These are phyloP conservation scores for Pythium dissotocum DNA, from an alignment of 352 stramenopile genomes.

Conservation along the genomic window DNA sequence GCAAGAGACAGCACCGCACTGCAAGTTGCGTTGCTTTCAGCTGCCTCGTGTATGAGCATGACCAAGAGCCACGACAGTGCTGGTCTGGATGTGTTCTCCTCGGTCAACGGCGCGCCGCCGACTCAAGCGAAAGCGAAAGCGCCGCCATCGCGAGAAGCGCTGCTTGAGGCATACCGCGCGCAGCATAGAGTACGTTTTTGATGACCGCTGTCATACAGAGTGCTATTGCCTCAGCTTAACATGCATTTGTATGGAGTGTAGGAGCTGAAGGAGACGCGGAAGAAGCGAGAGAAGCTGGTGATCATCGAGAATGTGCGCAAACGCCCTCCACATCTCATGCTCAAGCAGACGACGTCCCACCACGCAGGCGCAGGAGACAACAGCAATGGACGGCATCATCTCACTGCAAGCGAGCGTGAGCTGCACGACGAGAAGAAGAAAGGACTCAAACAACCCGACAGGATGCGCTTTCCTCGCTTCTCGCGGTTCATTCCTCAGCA, in stretches of 20 bases:
- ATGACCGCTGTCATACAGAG: neutral
- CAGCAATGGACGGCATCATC: neutral
- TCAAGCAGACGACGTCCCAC: constrained; percentile 31
- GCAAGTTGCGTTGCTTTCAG: too few relatives aligned
- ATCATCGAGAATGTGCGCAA: constrained; percentile 55
- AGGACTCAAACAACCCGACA: neutral
- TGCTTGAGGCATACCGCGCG: constrained; percentile 46
- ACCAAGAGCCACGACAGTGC: constrained; percentile 10
- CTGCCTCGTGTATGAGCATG: neutral
- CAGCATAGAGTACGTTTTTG: constrained; percentile 37
- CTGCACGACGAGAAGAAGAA: constrained; percentile 9
- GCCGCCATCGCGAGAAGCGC: constrained; percentile 31
- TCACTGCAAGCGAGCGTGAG: neutral
- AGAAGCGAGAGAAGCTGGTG: constrained; percentile 56
- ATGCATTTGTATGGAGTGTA: constrained; percentile 11
- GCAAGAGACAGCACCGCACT: neutral
- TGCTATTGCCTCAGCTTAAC: neutral
- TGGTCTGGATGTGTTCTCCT: constrained; percentile 13
- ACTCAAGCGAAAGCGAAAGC: neutral
- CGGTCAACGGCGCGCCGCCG: neutral
- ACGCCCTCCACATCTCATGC: constrained; percentile 39
- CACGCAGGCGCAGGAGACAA: neutral
- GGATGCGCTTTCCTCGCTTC: constrained; percentile 21
- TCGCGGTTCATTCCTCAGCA: constrained; percentile 44
- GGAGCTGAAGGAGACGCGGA: constrained; percentile 45